These are phyloP conservation scores for Eucalyptus grandis DNA, from an alignment of 345 rosid genomes.

Conservation along the genomic window DNA sequence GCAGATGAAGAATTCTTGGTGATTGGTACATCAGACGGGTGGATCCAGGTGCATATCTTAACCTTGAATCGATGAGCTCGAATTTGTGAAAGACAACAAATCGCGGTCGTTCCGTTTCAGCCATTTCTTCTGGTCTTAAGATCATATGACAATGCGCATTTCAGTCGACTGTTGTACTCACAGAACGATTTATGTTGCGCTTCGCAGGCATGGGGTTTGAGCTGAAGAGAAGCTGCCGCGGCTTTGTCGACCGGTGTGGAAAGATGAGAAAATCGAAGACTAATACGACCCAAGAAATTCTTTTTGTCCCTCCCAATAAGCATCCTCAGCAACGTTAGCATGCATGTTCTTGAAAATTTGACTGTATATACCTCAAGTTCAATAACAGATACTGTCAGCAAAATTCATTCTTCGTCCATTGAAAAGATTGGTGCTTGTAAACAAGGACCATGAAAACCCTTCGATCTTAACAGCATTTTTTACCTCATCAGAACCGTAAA, in stretches of 20 bases:
- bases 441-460: not conserved
- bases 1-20: slow-evolving; percentile 37
- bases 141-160: not conserved
- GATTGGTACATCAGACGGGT: slow-evolving; percentile 53
- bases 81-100: not conserved
- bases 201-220: slow-evolving; percentile 59
- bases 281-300: not conserved
- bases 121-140: not conserved
- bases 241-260: not conserved
- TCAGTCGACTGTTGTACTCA: not conserved
- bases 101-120: not conserved
- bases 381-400: not conserved
- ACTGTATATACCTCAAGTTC: not conserved
- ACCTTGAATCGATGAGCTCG: not conserved
- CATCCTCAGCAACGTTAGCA: not conserved
- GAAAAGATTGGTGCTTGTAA: not conserved
- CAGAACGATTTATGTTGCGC: not conserved
- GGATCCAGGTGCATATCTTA: slow-evolving; percentile 31
- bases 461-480: not conserved
- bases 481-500: not conserved
- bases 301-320: not conserved
- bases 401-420: not conserved
- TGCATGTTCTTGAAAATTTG: not conserved
- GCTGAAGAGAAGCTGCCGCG: slow-evolving; percentile 4
- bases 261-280: not conserved